Conservation (phyloP, 331 rosid genomes). For the Quercus phellos region DNA sequence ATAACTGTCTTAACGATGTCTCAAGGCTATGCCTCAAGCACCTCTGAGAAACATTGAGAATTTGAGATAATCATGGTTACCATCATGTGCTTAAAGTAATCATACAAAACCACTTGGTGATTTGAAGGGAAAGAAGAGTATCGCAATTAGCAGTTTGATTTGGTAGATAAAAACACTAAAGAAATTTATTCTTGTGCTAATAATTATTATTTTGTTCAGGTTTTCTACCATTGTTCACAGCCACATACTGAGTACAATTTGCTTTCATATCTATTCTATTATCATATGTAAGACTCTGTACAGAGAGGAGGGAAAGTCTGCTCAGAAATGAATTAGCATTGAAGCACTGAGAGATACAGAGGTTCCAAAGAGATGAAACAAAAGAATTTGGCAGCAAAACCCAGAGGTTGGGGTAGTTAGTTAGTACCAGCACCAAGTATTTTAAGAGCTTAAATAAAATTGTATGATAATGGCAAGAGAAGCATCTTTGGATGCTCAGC, state of each 20-base stretch:
- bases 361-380: background rate
- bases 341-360: background rate
- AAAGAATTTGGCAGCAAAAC: slow-evolving; percentile 4
- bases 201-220: no score
- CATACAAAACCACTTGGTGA: background rate
- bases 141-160: background rate
- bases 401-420: background rate
- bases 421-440: background rate
- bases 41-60: background rate
- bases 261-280: background rate
- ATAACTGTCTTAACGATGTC: background rate
- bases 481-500: background rate
- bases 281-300: background rate
- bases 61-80: slow-evolving; percentile 3
- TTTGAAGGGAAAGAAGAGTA: no score
- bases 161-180: background rate
- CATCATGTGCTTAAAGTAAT: background rate
- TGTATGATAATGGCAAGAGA: background rate
- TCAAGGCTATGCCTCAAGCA: no score
- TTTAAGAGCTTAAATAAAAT: background rate
- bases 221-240: background rate
- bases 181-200: background rate
- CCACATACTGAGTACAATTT: background rate
- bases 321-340: background rate
- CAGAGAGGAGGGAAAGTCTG: background rate